Conservation (phyloP, 2,329 filamentous ascomycete genomes). For the Arthroderma sp. region DNA sequence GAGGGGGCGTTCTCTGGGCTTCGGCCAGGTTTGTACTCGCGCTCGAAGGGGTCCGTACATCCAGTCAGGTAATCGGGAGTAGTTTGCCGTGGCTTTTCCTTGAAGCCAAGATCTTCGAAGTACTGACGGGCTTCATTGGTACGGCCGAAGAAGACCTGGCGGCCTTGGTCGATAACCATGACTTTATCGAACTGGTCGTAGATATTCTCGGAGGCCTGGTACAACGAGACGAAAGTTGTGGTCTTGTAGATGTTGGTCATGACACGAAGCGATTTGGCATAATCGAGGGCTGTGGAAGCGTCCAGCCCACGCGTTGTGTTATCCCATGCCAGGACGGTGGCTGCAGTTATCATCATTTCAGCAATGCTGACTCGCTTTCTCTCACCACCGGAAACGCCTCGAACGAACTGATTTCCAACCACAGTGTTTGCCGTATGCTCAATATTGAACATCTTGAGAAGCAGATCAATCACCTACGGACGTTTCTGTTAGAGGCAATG, state of each 20-base stretch:
- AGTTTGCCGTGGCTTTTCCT: constrained; percentile 61
- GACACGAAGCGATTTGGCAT: constrained; percentile 57
- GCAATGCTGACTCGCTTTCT: constrained; percentile 70
- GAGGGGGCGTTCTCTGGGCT: constrained; percentile 39
- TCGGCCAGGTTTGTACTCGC: constrained; percentile 57
- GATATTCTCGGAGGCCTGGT: constrained; percentile 73
- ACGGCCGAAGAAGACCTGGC: constrained; percentile 64
- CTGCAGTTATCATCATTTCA: constrained; percentile 66
- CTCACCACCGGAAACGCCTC: constrained; percentile 68
- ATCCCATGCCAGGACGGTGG: constrained; percentile 62
- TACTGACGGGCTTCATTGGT: constrained; percentile 54
- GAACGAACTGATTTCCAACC: constrained; percentile 69
- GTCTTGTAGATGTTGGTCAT: constrained; percentile 75
- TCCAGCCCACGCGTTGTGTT: constrained; percentile 60
- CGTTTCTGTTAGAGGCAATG: background rate
- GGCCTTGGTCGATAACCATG: constrained; percentile 63
- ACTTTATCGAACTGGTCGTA: constrained; percentile 74
- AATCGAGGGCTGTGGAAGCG: constrained; percentile 54
- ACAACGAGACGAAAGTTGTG: constrained; percentile 73
- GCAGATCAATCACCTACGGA: constrained; percentile 51
- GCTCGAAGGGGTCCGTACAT: constrained; percentile 72
- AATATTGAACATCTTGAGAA: constrained; percentile 89
- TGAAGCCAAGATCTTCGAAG: constrained; percentile 65
- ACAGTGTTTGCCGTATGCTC: constrained; percentile 76
- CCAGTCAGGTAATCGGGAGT: constrained; percentile 72